Base-by-base conservation (phyloP, 306 rosid species). In the Lagenaria siceraria region DNA sequence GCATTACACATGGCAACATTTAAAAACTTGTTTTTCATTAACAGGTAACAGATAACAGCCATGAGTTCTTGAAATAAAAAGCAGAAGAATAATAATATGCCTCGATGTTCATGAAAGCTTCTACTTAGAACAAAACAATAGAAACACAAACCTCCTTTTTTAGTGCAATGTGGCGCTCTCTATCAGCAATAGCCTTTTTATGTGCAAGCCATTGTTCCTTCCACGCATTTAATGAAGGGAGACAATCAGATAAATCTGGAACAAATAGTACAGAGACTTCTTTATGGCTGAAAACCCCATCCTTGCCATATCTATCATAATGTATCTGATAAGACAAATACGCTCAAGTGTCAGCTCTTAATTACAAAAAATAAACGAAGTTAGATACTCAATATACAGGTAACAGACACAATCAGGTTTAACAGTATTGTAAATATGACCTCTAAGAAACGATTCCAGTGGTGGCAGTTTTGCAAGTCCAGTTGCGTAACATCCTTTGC, bases 361-460 rank as follows among this genome's bases (percentile, higher is more conserved):
- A 61, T 63, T 17, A 63, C 59, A 25, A 66, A 43, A 19, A 15
- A 63, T 15, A 76, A 15, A 33, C 49, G 43, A 15, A 68, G 54
- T 53, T 24, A 62, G 51, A 78, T 22, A 64, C 54, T 70, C 36
- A 81, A 54, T 22, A 40, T 69, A 48, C 40, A 19, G 59, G 48
- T 65, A 60, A 69, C 65, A 59, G 52, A 72, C 64, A 62, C 31
- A 78, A 38, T 15, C 59, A 36, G 13, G 24, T n/a, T n/a, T 24
- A 54, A 22, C 14, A 72, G 77, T 17, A 71, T 27, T 49, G 22
- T 10, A 27, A 5, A 74, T 13, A 24, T 13, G 24, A 92, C 99
- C 99, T 96, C 99, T 21, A 92, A 90, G 82, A 96, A 96, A 52
- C 96, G 97, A 78, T 96, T 96, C 99, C 99, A 96, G 27, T 84